These are phyloP conservation scores for Podila epicladia DNA, from an alignment of 192 early-diverging fungal species.

Conservation along the genomic window DNA sequence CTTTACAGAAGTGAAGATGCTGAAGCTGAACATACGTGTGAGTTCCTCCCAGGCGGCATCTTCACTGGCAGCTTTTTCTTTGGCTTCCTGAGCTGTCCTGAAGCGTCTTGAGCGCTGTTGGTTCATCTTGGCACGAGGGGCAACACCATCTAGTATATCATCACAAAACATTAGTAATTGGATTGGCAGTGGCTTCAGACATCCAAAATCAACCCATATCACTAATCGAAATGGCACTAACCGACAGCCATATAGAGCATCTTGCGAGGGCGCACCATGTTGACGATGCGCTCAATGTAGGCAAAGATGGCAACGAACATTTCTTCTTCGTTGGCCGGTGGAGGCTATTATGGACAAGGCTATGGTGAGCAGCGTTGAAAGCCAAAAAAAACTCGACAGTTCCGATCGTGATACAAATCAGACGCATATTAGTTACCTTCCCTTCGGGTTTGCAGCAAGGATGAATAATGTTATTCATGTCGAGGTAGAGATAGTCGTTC, in stretches of 20 bases:
- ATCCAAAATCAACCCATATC: not conserved
- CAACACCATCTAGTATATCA: conserved; percentile 83
- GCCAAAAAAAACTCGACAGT: no score
- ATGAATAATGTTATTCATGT: conserved; percentile 98
- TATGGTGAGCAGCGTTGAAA: not conserved
- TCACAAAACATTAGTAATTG: not conserved
- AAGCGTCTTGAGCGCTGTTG: conserved; percentile 99
- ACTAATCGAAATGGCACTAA: conserved; percentile 26
- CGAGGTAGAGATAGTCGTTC: conserved; percentile 97
- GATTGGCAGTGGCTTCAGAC: not conserved
- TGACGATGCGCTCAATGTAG: conserved; percentile 95
- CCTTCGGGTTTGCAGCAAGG: conserved; percentile 85
- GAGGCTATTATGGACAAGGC: conserved; percentile 52
- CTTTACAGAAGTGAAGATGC: no score
- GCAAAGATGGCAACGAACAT: conserved; percentile 97
- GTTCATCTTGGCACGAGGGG: conserved; percentile 99
- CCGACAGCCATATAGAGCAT: conserved; percentile 98
- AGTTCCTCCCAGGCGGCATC: conserved; percentile 48
- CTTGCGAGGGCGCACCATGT: conserved; percentile 92
- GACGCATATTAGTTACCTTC: conserved; percentile 54
- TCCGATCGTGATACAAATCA: no score
- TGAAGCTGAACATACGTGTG: conserved; percentile 19
- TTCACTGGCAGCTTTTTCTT: conserved; percentile 65
- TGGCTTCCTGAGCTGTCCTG: conserved; percentile 87
- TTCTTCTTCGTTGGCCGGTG: conserved; percentile 86